Evolutionary conservation across 2,329 filamentous ascomycete species (phyloP), one percentile per base, ranked within the genome.

Genomic region (Ceratocystis ficicola): DNA sequence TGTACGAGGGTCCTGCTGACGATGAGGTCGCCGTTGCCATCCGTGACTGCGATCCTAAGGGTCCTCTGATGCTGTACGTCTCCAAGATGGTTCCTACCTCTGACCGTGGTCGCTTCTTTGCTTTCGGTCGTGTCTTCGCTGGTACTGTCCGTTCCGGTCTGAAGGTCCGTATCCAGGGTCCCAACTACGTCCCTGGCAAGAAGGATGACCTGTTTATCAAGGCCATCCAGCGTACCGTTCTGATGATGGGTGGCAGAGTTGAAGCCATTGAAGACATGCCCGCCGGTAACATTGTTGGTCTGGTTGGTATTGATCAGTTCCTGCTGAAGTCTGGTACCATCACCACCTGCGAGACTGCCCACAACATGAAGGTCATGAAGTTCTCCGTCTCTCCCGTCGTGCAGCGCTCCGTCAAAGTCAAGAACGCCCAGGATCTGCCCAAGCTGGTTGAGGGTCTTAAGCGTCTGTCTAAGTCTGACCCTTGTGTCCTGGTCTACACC

Each of bases 351-450:
- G 94, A 99, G 73, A 95, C 90, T 71, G 93, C 94, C 77, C 94
- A 99, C 88, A 99, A 99, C 88, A 83, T 99, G 75, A 97, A 97
- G 88, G 94, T 99, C 82, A 99, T 99, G 94, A 97, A 96, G 85
- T 99, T 99, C 89, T 99, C 94, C 76, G 94, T 99, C 78, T 97
- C 94, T 69, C 94, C 94, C 74, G 94, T 99, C 81, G 94, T 99
- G 72, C 93, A 89, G 82, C 93, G 93, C 73, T 96, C 94, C 79
- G 94, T 99, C 75, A 90, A 96, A 82, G 93, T 96, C 84, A 97
- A 97, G 90, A 99, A 99, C 82, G 94, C 94, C 75, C 91, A 95
- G 83, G 94, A 99, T 85, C 87, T 99, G 71, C 94, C 94, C 80
- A 99, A 99, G 88, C 87, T 99, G 69, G 94, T 99, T 74, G 94